Percentiles rank a stretch among this genome's conserved stretches.
phyloP scores from a whole-genome alignment of 768 basidiomycete genomes.

The Pleurotus tuoliensis region DNA sequence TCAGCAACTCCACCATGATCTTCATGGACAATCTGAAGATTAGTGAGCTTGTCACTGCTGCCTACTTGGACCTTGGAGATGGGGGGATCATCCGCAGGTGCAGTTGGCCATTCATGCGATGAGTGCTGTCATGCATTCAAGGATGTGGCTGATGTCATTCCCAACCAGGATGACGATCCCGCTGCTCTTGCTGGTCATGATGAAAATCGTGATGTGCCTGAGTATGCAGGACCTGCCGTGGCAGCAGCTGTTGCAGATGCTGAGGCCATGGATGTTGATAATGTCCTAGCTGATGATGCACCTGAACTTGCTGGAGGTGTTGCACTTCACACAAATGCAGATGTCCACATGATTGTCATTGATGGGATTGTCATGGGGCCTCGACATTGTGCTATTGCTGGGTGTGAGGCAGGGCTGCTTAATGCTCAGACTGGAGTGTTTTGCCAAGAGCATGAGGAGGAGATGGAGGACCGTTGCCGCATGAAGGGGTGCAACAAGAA shows the following conservation, averaged over 20 bases:
- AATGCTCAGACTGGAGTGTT: not conserved
- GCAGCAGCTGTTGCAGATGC: not conserved
- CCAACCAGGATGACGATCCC: not conserved
- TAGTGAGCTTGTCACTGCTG: conserved; percentile 2
- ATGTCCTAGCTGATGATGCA: not conserved
- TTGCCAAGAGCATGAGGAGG: not conserved
- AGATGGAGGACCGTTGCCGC: too few relatives aligned
- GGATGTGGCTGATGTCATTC: not conserved
- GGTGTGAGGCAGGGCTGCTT: not conserved
- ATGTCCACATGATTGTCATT: not conserved
- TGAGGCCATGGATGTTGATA: not conserved
- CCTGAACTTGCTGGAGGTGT: not conserved
- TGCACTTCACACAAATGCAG: not conserved
- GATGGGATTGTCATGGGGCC: not conserved
- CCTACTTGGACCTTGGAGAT: conserved; percentile 1
- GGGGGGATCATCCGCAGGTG: conserved; percentile 4
- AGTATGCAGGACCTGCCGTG: not conserved
- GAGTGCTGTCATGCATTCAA: too few relatives aligned
- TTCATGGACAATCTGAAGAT: conserved; percentile 6
- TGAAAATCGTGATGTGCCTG: conserved; percentile 2
- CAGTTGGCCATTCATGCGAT: not conserved
- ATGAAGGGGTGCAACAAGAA: too few relatives aligned
- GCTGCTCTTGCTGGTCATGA: conserved; percentile 4
- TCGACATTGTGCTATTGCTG: conserved; percentile 10
- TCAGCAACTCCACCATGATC: not conserved